Percentiles rank a stretch among this genome's conserved stretches.
Conservation (phyloP, 257 asterid species). For the Rhazya stricta region DNA sequence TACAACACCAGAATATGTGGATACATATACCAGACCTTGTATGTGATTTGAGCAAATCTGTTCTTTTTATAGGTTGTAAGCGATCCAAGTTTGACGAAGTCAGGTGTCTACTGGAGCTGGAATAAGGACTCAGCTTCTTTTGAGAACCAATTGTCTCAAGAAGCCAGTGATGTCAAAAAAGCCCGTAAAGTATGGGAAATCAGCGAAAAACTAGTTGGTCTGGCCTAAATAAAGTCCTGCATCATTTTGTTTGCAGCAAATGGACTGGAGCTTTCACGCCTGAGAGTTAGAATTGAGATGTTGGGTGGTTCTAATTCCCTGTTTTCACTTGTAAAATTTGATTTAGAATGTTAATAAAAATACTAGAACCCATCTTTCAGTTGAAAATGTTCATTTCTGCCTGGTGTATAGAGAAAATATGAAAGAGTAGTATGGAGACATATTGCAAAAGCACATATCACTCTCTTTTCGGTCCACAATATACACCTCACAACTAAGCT, state of each 20-base stretch:
- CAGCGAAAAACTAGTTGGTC: conserved; percentile 85
- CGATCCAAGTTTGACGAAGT: conserved; percentile 90
- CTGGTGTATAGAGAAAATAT: not conserved
- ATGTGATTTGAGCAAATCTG: not conserved
- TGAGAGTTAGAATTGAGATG: conserved; percentile 3
- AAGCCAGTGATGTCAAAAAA: conserved; percentile 74
- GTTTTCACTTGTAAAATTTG: conserved; percentile 11
- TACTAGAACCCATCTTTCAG: conserved; percentile 6
- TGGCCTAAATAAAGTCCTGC: conserved; percentile 27
- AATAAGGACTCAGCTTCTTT: conserved; percentile 85
- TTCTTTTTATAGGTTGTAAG: conserved; percentile 58
- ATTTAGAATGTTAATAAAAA: conserved; percentile 12
- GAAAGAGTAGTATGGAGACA: not conserved
- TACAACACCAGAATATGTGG: not conserved
- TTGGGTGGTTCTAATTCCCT: not conserved
- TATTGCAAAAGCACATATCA: not conserved
- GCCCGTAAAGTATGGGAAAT: conserved; percentile 88
- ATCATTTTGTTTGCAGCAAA: not conserved
- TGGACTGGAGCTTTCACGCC: not conserved
- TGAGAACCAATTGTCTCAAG: conserved; percentile 79
- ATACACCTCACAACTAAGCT: not conserved
- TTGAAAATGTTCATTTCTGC: not conserved
- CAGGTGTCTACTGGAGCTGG: conserved; percentile 99
- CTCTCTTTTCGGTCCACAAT: not conserved
- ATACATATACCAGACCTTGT: not conserved